Conservation (phyloP, 1,284 basidiomycete genomes). For the Trichosporon coremiiforme region DNA sequence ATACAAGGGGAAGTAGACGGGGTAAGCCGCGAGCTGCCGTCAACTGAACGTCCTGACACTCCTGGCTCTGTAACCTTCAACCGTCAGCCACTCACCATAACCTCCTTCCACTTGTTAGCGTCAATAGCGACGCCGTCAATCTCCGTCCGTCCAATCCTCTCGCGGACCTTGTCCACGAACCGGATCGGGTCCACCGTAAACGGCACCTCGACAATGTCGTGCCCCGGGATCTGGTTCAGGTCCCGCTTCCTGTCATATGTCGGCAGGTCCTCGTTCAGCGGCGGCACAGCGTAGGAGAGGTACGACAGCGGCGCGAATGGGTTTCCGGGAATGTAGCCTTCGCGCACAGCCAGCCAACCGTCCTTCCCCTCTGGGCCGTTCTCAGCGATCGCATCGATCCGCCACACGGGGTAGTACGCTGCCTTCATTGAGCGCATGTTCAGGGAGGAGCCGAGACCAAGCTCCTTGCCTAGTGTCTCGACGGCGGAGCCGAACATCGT, state of each 20-base stretch:
- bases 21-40: constrained; percentile 50
- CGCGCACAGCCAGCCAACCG: constrained; percentile 38
- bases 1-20: constrained; percentile 54
- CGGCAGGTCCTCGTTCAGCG: constrained; percentile 39
- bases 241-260: constrained; percentile 45
- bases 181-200: constrained; percentile 52
- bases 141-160: constrained; percentile 32
- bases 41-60: background rate
- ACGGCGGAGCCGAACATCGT: constrained; percentile 38
- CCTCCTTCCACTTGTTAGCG: constrained; percentile 42
- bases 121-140: constrained; percentile 38
- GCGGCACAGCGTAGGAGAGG: constrained; percentile 49
- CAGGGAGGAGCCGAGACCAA: constrained; percentile 41
- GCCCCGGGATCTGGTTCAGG: constrained; percentile 67
- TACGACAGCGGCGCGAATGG: constrained; percentile 54
- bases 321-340: constrained; percentile 51
- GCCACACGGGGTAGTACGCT: constrained; percentile 50
- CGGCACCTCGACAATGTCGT: constrained; percentile 64
- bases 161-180: constrained; percentile 37
- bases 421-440: constrained; percentile 44
- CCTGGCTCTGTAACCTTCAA: background rate
- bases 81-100: constrained; percentile 38
- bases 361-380: constrained; percentile 37
- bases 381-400: constrained; percentile 43
- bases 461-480: constrained; percentile 36